phyloP scores from a whole-genome alignment of 768 basidiomycete genomes.

The Podaxis rugospora region DNA sequence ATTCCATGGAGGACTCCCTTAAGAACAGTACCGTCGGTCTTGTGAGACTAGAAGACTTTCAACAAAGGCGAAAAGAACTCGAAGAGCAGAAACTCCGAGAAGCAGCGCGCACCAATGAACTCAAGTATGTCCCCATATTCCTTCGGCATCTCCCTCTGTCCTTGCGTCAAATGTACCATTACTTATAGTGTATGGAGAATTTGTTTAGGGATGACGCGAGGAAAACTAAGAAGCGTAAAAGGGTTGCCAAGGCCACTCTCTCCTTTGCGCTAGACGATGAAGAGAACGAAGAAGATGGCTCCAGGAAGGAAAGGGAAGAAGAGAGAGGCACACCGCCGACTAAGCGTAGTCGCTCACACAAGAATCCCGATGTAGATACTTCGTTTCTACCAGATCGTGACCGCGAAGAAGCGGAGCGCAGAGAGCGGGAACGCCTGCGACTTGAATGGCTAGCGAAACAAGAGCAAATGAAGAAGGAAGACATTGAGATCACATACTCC shows the following conservation, averaged over 20 bases:
- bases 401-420: constrained; percentile 88
- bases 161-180: constrained; percentile 28
- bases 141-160: constrained; percentile 10
- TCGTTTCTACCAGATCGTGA: constrained; percentile 98
- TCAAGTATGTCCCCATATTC: constrained; percentile 66
- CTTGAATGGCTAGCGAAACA: constrained; percentile 83
- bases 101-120: constrained; percentile 77
- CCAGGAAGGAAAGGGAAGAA: constrained; percentile 34
- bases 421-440: constrained; percentile 82
- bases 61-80: constrained; percentile 80
- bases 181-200: constrained; percentile 79
- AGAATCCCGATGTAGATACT: constrained; percentile 96
- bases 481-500: constrained; percentile 92
- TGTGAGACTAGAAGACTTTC: constrained; percentile 89
- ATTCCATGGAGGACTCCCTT: constrained; percentile 90
- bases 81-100: constrained; percentile 91
- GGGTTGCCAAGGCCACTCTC: constrained; percentile 79
- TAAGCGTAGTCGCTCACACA: constrained; percentile 80
- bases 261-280: constrained; percentile 92
- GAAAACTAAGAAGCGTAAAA: constrained; percentile 91
- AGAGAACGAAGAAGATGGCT: constrained; percentile 35
- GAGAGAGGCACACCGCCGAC: constrained; percentile 41
- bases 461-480: constrained; percentile 57
- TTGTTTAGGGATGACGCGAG: constrained; percentile 83
- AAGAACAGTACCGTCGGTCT: constrained; percentile 91